phyloP scores from a whole-genome alignment of 768 basidiomycete species.

The Tricholoma terreum region DNA sequence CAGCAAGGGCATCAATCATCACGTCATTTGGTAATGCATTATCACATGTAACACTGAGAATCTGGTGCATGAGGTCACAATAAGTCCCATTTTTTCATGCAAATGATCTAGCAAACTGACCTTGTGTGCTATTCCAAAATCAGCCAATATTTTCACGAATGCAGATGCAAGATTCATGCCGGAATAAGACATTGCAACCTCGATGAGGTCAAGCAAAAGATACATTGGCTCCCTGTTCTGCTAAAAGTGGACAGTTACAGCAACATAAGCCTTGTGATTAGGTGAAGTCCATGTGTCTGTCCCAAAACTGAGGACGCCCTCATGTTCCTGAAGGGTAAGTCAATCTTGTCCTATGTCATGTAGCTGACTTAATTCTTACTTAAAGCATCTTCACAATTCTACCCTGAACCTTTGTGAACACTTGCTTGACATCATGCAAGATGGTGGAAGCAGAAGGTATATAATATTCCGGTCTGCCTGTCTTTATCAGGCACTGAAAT shows the following conservation, averaged over 20 bases:
- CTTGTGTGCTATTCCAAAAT: background rate
- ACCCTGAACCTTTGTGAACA: background rate
- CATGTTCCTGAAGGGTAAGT: background rate
- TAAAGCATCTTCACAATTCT: background rate
- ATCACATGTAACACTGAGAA: too few species aligned
- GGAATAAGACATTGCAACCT: too few species aligned
- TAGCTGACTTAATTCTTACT: background rate
- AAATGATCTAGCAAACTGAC: background rate
- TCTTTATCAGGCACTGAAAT: too few species aligned
- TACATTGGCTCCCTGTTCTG: too few species aligned
- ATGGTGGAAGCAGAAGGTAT: conserved; percentile 28
- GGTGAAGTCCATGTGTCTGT: background rate
- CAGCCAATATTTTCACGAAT: background rate
- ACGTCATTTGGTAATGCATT: background rate
- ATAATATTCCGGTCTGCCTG: too few species aligned
- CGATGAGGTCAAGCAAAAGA: too few species aligned
- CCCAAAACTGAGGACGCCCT: background rate
- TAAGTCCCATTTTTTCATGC: background rate
- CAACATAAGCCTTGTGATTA: too few species aligned
- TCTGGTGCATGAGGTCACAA: background rate
- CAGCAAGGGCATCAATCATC: too few species aligned
- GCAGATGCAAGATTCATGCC: too few species aligned
- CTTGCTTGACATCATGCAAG: conserved; percentile 21
- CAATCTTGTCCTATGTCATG: too few species aligned
- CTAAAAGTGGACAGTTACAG: too few species aligned